These are phyloP conservation scores for Phlyctochytrium arcticum DNA, from an alignment of 192 early-diverging fungal genomes.

Conservation along the genomic window DNA sequence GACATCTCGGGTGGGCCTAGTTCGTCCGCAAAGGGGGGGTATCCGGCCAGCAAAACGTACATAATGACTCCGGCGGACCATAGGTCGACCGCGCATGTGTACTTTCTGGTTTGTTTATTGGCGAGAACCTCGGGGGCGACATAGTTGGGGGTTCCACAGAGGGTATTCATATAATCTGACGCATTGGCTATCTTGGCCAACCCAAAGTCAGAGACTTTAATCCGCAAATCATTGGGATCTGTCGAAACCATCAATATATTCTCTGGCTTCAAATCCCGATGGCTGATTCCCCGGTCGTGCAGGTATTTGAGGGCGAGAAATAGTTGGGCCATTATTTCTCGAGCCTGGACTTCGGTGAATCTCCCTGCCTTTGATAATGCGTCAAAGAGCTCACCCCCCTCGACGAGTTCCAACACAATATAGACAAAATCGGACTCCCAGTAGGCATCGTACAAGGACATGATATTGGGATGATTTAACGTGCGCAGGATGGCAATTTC, in stretches of 20 bases:
- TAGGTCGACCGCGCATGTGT: slow-evolving; percentile 71
- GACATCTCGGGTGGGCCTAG: slow-evolving; percentile 24
- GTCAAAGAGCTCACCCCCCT: slow-evolving; percentile 87
- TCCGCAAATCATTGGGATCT: slow-evolving; percentile 41
- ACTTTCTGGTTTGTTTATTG: slow-evolving; percentile 29
- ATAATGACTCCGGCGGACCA: slow-evolving; percentile 89
- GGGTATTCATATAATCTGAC: slow-evolving; percentile 47
- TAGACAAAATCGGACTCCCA: slow-evolving; percentile 57
- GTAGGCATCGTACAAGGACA: slow-evolving; percentile 60
- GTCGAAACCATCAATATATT: slow-evolving; percentile 60
- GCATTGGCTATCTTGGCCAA: slow-evolving; percentile 65
- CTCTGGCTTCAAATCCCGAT: slow-evolving; percentile 75
- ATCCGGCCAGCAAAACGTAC: slow-evolving; percentile 73
- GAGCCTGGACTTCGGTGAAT: slow-evolving; percentile 65
- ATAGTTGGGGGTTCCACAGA: slow-evolving; percentile 63
- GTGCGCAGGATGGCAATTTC: slow-evolving; percentile 58
- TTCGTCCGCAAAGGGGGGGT: slow-evolving; percentile 70
- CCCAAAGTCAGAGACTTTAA: slow-evolving; percentile 90
- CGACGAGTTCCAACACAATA: slow-evolving; percentile 70
- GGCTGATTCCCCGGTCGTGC: slow-evolving; percentile 69
- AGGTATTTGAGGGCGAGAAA: slow-evolving; percentile 72
- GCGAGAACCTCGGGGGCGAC: slow-evolving; percentile 81
- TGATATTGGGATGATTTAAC: slow-evolving; percentile 62
- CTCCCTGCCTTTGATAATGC: slow-evolving; percentile 62
- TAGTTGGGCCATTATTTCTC: slow-evolving; percentile 68